These are phyloP conservation scores for Xerocomus amazonicus DNA, from an alignment of 1,284 basidiomycete species.

Conservation along the genomic window DNA sequence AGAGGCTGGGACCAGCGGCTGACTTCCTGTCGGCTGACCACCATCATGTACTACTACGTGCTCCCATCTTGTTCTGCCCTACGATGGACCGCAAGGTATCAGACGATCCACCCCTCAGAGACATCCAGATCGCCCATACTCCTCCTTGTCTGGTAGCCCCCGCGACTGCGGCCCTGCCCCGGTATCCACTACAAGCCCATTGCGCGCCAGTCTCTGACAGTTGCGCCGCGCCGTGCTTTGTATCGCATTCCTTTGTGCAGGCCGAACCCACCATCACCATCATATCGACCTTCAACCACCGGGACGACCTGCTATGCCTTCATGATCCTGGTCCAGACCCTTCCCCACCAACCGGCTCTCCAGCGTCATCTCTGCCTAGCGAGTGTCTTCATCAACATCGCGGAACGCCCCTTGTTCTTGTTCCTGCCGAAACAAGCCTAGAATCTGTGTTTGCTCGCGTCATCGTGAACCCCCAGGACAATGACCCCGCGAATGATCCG, in stretches of 20 bases:
- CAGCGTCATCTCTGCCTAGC: slow-evolving; percentile 6
- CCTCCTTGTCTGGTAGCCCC: slow-evolving; percentile 17
- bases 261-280: not conserved
- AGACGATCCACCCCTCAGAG: not conserved
- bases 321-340: too few species aligned
- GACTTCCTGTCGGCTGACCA: not conserved
- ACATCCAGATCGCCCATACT: slow-evolving; percentile 9
- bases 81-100: slow-evolving; percentile 10
- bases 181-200: slow-evolving; percentile 10
- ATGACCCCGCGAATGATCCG: not conserved
- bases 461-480: slow-evolving; percentile 7
- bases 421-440: slow-evolving; percentile 13
- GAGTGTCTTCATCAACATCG: slow-evolving; percentile 15
- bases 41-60: slow-evolving; percentile 6
- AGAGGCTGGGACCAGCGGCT: not conserved
- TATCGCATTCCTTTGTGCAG: not conserved
- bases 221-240: slow-evolving; percentile 1
- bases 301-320: not conserved
- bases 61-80: not conserved
- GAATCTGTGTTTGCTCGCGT: slow-evolving; percentile 16
- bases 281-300: not conserved
- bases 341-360: slow-evolving; percentile 17
- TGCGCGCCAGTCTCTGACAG: not conserved
- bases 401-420: slow-evolving; percentile 17
- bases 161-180: not conserved